Evolutionary conservation across 163 green algal genomes (phyloP), one percentile per base, ranked within the genome.

Genomic region (Coccomyxa subellipsoidea): DNA sequence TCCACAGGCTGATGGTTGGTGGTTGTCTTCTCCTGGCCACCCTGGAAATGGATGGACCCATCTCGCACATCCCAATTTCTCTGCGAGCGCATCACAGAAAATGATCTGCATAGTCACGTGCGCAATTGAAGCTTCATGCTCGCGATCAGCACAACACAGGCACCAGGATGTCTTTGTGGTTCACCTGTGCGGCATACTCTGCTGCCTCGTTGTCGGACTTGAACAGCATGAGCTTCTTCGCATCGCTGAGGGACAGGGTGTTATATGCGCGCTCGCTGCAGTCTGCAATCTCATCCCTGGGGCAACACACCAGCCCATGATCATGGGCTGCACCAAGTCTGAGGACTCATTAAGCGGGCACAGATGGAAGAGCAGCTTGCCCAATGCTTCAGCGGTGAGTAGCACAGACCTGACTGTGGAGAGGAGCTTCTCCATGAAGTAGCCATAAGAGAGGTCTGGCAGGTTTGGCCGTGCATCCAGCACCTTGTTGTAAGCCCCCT

Each of bases 401-500:
- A n/a, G n/a, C n/a, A n/a, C n/a, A n/a, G n/a, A 95, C 93, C 92
- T 89, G 70, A 97, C 93, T 34, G 94, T 98, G 29, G 85, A 83
- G 9, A 92, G 89, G 21, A 95, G 89, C 80, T 90, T 85, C 34
- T 95, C 88, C 59, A 96, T 90, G 80, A 97, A 95, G 83, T 93
- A 90, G 25, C 81, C 47, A 77, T 91, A 96, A 15, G 87, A 87
- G 2, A 80, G 47, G 40, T 87, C 38, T 29, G 85, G 85, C 32
- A 81, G 78, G 29, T n/a, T 29, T 23, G 21, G 69, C 9, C 85
- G 79, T 0, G 87, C 83, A 29, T 88, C 86, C 37, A 93, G 89
- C 70, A 93, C 87, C 86, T 98, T 97, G 87, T 96, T 95, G 89
- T 98, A 99, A 0, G 96, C 91, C 8, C 96, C 96, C 88, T 99